Evolutionary conservation across 306 rosid species (phyloP).

Genomic region (Rosa multiflora): DNA sequence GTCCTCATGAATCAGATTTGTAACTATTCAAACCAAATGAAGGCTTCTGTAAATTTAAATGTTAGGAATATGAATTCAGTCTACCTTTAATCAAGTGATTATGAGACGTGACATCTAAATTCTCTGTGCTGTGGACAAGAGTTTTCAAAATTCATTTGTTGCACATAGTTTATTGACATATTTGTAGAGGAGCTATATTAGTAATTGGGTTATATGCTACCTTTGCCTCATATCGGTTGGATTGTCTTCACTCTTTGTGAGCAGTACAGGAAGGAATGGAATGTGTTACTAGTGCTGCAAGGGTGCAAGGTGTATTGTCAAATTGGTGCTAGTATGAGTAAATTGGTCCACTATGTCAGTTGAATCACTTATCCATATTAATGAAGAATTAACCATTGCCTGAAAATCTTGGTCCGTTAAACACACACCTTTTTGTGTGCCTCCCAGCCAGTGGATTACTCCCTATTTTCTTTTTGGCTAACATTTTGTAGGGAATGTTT

Average conservation of each 20-base stretch:
- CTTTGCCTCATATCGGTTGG: not conserved
- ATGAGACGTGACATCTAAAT: too few relatives aligned
- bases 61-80: not conserved
- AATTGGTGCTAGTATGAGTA: too few relatives aligned
- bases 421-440: too few relatives aligned
- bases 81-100: not conserved
- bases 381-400: too few relatives aligned
- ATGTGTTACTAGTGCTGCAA: too few relatives aligned
- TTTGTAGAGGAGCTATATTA: not conserved
- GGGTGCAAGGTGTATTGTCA: too few relatives aligned
- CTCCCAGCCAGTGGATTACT: too few relatives aligned
- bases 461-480: too few relatives aligned
- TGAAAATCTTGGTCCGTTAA: too few relatives aligned
- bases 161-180: not conserved
- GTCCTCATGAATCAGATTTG: conserved; percentile 32
- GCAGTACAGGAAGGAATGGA: not conserved
- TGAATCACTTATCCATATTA: not conserved
- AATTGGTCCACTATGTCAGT: not conserved
- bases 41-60: conserved; percentile 16
- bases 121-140: not conserved
- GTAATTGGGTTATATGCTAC: not conserved
- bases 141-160: not conserved
- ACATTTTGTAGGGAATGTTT: too few relatives aligned
- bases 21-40: conserved; percentile 10
- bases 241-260: not conserved